Evolutionary conservation across 2,329 filamentous ascomycete species (phyloP), one percentile per base, ranked within the genome.

Genomic region (Phialophora expanda): DNA sequence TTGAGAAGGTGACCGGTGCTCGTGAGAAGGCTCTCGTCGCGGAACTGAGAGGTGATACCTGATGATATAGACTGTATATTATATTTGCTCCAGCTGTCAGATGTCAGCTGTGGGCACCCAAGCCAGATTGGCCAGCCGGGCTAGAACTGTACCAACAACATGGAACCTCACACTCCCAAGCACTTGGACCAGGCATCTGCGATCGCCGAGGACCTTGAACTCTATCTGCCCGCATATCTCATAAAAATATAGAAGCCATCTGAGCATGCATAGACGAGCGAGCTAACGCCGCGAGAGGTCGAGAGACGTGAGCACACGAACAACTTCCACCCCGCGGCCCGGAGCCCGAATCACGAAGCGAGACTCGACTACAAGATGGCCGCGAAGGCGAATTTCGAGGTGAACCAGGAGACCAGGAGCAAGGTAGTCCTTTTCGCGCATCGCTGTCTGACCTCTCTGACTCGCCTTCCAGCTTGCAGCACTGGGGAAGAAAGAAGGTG

Each of bases 391-490:
- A 94, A 97, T 90, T 99, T 95, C 95, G 95, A 99, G 83, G 93
- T 99, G 72, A 95, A 99, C 80, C 95, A 95, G 56, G 94, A 98
- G 84, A 98, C 94, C 68, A 88, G 92, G 81, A 92, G 90, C 76
- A 98, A 98, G 88, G 93, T 96, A 82, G 28, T 6, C 44, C 26
- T 24, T 73, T 77, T 60, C 26, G 24, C 41, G 41, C 59, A 55
- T 65, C 41, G 63, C 55, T 30, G 59, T 34, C 20, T 26, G 30
- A 4, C 50, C 51, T 56, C 44, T 56, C 26, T 28, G 48, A 57
- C 51, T 56, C 32, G 24, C 55, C 30, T 24, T 63, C 66, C 77
- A 97, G 92, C 89, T 99, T 76, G 88, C 93, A 71, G 88, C 92
- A 68, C 92, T 98, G 73, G 93, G 97, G 78, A 96, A 96, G 79